Conservation (phyloP, 2,329 filamentous ascomycete genomes). For the Pseudocercospora fuligena region DNA sequence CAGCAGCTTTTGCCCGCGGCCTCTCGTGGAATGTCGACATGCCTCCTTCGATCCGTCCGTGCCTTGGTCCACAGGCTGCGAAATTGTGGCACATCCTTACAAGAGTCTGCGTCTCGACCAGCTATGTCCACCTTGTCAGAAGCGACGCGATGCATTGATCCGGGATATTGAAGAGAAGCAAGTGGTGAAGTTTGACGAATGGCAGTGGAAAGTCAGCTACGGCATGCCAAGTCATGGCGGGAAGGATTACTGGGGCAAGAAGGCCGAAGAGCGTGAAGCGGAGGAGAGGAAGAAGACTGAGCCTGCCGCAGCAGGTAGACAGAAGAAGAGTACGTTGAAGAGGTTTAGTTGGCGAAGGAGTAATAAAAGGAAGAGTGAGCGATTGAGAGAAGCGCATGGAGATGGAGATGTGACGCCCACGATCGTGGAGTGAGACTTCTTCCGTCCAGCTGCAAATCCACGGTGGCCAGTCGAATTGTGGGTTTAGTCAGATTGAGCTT, state of each 20-base stretch:
- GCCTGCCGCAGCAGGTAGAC: conserved; percentile 11
- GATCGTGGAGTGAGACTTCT: not conserved
- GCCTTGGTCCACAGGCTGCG: conserved; percentile 34
- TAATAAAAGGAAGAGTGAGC: conserved; percentile 25
- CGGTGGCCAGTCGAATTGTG: not conserved
- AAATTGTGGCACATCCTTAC: conserved; percentile 43
- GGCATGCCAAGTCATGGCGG: conserved; percentile 35
- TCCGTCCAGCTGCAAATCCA: not conserved
- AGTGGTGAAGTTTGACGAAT: conserved; percentile 44
- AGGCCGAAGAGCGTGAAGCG: conserved; percentile 32
- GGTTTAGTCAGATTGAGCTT: conserved; percentile 1
- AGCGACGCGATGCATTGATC: conserved; percentile 35
- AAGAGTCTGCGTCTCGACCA: conserved; percentile 41
- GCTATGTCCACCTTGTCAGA: conserved; percentile 42
- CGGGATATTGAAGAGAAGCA: conserved; percentile 35
- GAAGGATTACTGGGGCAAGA: conserved; percentile 38
- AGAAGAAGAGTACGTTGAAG: conserved; percentile 21
- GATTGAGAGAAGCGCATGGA: conserved; percentile 2
- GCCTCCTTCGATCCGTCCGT: conserved; percentile 33
- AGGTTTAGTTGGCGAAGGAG: conserved; percentile 34
- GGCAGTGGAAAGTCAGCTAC: conserved; percentile 50
- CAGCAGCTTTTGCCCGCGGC: conserved; percentile 40
- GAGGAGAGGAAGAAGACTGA: conserved; percentile 27
- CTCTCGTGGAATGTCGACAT: conserved; percentile 43
- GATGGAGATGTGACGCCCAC: conserved; percentile 7